Evolutionary conservation across 768 basidiomycete genomes (phyloP).

Genomic region (Phlebiopsis flavidoalba): DNA sequence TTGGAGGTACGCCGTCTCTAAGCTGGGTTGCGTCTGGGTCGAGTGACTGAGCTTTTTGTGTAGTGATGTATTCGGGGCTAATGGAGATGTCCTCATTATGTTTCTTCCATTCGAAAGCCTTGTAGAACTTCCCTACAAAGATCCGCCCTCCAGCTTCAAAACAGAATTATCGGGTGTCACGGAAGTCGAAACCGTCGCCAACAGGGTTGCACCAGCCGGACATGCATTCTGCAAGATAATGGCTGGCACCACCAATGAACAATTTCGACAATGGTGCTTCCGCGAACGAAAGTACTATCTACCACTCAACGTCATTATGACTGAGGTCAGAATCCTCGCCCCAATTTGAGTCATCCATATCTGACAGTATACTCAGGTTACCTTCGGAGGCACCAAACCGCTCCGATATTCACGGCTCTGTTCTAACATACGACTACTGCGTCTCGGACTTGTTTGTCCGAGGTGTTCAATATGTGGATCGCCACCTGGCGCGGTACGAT

Average conservation of each 20-base stretch:
- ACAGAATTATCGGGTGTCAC: slow-evolving; percentile 12
- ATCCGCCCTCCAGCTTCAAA: slow-evolving; percentile 4
- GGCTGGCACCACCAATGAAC: slow-evolving; percentile 25
- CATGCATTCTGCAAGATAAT: slow-evolving; percentile 14
- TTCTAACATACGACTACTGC: slow-evolving; percentile 18
- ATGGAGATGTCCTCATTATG: slow-evolving; percentile 13
- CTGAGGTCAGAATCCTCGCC: slow-evolving; percentile 15
- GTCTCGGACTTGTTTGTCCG: slow-evolving; percentile 23
- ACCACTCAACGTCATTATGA: slow-evolving; percentile 26
- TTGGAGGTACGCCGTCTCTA: slow-evolving; percentile 8
- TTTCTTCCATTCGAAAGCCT: slow-evolving; percentile 13
- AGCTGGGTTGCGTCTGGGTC: neutral
- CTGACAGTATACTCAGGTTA: slow-evolving; percentile 3
- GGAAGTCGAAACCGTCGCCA: slow-evolving; percentile 7
- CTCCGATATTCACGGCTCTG: slow-evolving; percentile 24
- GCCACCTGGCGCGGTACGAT: slow-evolving; percentile 18
- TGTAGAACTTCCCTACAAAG: slow-evolving; percentile 9
- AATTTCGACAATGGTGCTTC: slow-evolving; percentile 23
- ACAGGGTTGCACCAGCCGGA: neutral
- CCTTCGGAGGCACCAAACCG: slow-evolving; percentile 24
- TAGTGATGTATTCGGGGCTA: slow-evolving; percentile 10
- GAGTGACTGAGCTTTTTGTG: neutral
- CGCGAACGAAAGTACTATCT: slow-evolving; percentile 14
- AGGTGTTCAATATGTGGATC: slow-evolving; percentile 25
- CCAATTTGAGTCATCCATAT: neutral